phyloP scores from a whole-genome alignment of 2,329 filamentous ascomycete species.

The Anisogramma anomala region DNA sequence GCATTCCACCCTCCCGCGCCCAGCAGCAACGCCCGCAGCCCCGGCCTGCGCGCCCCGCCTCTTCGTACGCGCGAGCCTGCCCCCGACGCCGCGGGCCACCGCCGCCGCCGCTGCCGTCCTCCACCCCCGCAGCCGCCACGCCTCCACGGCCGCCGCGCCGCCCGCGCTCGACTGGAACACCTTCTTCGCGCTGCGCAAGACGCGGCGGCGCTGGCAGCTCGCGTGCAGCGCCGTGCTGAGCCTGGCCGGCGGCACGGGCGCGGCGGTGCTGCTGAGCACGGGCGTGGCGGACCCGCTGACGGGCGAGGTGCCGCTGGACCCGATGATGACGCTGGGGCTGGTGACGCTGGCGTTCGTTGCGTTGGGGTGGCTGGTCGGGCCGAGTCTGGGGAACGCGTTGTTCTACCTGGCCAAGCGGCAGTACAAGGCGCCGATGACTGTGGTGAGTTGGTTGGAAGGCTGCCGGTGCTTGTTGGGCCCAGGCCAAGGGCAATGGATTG shows the following conservation, averaged over 20 bases:
- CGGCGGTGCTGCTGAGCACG: conserved; percentile 55
- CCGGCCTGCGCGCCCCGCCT: conserved; percentile 6
- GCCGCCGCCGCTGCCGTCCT: conserved; percentile 5
- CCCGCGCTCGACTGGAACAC: conserved; percentile 70
- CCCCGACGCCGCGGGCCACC: not conserved
- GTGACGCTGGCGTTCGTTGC: conserved; percentile 65
- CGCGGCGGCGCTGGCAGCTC: conserved; percentile 72
- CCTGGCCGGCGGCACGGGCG: conserved; percentile 47
- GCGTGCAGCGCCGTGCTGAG: conserved; percentile 61
- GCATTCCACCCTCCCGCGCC: conserved; percentile 18
- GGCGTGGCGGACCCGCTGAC: conserved; percentile 62
- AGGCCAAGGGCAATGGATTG: not conserved
- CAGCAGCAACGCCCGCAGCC: conserved; percentile 13
- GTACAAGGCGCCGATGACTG: conserved; percentile 59
- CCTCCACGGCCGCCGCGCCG: conserved; percentile 21
- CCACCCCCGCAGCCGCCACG: conserved; percentile 17
- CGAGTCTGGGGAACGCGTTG: conserved; percentile 64
- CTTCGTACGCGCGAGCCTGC: not conserved
- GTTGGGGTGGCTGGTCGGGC: conserved; percentile 81
- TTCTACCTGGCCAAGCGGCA: conserved; percentile 68
- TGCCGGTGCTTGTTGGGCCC: too few species aligned
- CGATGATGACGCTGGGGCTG: conserved; percentile 72
- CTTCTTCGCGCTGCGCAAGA: conserved; percentile 83
- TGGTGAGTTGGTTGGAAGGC: conserved; percentile 35
- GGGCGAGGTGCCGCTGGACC: conserved; percentile 69